Conservation (phyloP, 208 protist species). For the Histomonas meleagridis region DNA sequence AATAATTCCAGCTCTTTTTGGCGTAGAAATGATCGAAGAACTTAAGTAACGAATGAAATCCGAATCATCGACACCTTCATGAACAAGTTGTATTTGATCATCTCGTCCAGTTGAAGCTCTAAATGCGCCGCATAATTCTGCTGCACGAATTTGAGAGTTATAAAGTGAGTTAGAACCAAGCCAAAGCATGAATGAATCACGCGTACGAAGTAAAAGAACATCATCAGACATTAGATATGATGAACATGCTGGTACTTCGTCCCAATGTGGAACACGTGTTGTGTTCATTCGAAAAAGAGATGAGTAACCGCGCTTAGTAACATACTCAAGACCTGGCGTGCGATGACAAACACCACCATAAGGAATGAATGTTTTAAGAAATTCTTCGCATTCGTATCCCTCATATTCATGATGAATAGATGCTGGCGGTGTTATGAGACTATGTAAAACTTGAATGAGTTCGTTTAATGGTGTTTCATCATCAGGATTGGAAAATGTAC, state of each 20-base stretch:
- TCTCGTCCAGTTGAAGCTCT: neutral
- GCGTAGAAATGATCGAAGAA: neutral
- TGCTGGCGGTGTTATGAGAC: neutral
- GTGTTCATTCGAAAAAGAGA: neutral
- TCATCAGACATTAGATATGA: neutral
- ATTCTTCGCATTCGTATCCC: neutral
- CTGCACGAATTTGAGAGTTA: neutral
- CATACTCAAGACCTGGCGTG: neutral
- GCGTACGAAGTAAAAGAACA: neutral
- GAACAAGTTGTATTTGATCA: neutral
- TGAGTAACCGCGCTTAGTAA: neutral
- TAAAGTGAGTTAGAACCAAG: neutral
- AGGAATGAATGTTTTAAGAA: neutral
- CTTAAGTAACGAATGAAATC: neutral
- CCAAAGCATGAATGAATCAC: neutral
- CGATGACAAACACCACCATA: slow-evolving; percentile 1
- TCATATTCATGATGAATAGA: slow-evolving; percentile 32
- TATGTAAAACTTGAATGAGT: slow-evolving; percentile 24
- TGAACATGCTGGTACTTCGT: neutral
- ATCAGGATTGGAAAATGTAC: neutral
- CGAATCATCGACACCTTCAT: neutral
- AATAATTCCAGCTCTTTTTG: slow-evolving; percentile 12
- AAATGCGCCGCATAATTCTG: neutral
- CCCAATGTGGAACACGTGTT: neutral
- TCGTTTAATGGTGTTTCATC: neutral